These are phyloP conservation scores for Solanum sitiens DNA, from an alignment of 257 asterid species.

Conservation along the genomic window DNA sequence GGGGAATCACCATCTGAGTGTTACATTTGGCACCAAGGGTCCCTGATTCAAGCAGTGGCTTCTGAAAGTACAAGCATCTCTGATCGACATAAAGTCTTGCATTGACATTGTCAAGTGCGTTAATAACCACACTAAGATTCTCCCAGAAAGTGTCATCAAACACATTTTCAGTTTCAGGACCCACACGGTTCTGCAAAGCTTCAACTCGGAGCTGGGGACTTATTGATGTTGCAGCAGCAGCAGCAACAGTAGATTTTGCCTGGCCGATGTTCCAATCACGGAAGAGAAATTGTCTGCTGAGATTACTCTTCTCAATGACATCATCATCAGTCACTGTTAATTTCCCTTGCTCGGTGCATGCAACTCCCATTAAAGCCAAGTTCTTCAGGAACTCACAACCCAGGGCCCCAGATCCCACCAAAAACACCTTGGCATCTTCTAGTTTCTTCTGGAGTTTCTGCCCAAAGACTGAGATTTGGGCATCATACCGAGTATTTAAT, in stretches of 20 bases:
- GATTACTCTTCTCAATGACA: conserved; percentile 92
- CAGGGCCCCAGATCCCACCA: conserved; percentile 94
- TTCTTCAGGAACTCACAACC: conserved; percentile 93
- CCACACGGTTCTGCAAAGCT: conserved; percentile 92
- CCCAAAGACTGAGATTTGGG: conserved; percentile 90
- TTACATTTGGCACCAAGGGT: conserved; percentile 95
- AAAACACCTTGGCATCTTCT: conserved; percentile 68
- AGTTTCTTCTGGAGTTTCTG: conserved; percentile 72
- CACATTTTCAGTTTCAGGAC: conserved; percentile 79
- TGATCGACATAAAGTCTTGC: conserved; percentile 95
- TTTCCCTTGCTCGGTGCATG: conserved; percentile 69
- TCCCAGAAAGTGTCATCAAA: conserved; percentile 87
- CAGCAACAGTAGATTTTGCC: conserved; percentile 92
- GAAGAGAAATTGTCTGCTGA: conserved; percentile 87
- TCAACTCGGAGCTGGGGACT: conserved; percentile 54
- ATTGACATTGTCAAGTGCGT: conserved; percentile 91
- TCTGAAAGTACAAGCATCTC: conserved; percentile 89
- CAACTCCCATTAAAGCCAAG: conserved; percentile 87
- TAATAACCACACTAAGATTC: conserved; percentile 59
- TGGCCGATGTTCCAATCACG: conserved; percentile 96
- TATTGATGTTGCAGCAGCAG: conserved; percentile 64
- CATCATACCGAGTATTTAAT: conserved; percentile 82
- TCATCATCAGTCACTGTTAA: conserved; percentile 84
- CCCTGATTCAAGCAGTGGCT: conserved; percentile 94
- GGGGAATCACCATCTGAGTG: conserved; percentile 93